Percentiles rank a stretch among this genome's conserved stretches.
phyloP scores from a whole-genome alignment of 202 grass and related monocot species.

The Thinopyrum obtusiflorum region DNA sequence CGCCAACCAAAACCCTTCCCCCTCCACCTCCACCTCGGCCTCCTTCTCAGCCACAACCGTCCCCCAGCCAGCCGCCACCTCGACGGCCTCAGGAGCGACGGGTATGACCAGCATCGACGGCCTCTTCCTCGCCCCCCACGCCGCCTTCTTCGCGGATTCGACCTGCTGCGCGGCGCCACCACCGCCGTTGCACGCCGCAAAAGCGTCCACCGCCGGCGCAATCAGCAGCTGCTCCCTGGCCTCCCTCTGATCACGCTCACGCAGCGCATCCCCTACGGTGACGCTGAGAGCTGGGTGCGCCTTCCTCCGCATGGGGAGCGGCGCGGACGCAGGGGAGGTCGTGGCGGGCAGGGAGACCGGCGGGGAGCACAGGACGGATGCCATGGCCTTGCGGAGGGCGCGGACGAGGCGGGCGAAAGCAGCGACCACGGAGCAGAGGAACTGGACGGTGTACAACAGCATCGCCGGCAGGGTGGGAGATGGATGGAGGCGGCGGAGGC shows the following conservation, averaged over 20 bases:
- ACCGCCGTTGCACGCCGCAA: not conserved
- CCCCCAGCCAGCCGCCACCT: not conserved
- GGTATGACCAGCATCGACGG: constrained; percentile 63
- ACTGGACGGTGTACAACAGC: constrained; percentile 22
- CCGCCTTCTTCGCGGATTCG: not conserved
- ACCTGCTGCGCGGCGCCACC: not conserved
- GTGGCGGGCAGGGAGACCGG: not conserved
- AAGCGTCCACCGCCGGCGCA: not conserved
- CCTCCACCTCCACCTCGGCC: constrained; percentile 43
- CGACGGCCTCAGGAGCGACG: constrained; percentile 11
- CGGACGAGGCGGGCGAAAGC: constrained; percentile 9
- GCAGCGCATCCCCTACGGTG: not conserved
- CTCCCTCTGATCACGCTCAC: not conserved
- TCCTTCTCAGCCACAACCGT: constrained; percentile 20
- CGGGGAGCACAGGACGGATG: not conserved
- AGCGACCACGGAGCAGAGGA: constrained; percentile 24
- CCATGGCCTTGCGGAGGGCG: constrained; percentile 37
- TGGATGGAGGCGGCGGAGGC: not conserved
- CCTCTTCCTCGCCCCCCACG: constrained; percentile 32
- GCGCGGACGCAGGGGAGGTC: not conserved
- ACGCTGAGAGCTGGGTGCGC: not conserved
- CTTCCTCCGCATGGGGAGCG: constrained; percentile 6
- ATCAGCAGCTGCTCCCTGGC: not conserved
- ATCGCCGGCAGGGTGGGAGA: not conserved
- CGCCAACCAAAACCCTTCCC: constrained; percentile 53